Evolutionary conservation across 1,139 yeast species (phyloP).

Genomic region (Suhomyces taliae): DNA sequence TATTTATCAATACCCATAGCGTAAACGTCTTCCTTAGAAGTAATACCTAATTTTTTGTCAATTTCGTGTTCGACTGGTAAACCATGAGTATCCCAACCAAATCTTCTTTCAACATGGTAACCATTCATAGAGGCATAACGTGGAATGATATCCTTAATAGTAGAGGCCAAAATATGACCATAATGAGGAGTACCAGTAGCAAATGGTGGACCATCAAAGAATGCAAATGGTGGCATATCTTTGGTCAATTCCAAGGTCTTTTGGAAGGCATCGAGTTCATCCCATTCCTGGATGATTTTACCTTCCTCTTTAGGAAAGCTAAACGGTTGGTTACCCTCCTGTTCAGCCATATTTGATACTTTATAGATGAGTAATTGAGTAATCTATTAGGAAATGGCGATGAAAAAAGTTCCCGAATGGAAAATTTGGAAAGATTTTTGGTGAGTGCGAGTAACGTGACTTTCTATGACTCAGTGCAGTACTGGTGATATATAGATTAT

Average conservation of each 20-base stretch:
- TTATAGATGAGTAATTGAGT: background rate
- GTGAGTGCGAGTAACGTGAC: background rate
- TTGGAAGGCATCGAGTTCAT: constrained; percentile 89
- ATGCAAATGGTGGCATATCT: constrained; percentile 84
- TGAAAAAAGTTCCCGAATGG: background rate
- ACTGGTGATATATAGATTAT: no score
- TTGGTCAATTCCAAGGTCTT: constrained; percentile 79
- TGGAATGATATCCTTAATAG: constrained; percentile 95
- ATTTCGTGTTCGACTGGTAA: constrained; percentile 97
- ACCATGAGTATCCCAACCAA: constrained; percentile 99
- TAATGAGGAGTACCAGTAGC: constrained; percentile 99
- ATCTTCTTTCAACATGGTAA: constrained; percentile 90
- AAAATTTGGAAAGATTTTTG: constrained; percentile 1
- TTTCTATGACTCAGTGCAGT: constrained; percentile 4
- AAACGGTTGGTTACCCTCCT: constrained; percentile 34
- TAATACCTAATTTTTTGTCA: constrained; percentile 93
- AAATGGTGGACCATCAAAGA: constrained; percentile 98
- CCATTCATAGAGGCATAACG: constrained; percentile 99
- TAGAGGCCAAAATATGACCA: constrained; percentile 95
- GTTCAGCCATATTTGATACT: constrained; percentile 31
- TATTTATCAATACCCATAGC: constrained; percentile 90
- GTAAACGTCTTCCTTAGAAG: constrained; percentile 92
- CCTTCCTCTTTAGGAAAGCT: constrained; percentile 90
- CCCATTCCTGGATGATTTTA: constrained; percentile 76
- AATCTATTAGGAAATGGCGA: background rate